phyloP scores from a whole-genome alignment of 768 basidiomycete species.

The Harrya chromipes region DNA sequence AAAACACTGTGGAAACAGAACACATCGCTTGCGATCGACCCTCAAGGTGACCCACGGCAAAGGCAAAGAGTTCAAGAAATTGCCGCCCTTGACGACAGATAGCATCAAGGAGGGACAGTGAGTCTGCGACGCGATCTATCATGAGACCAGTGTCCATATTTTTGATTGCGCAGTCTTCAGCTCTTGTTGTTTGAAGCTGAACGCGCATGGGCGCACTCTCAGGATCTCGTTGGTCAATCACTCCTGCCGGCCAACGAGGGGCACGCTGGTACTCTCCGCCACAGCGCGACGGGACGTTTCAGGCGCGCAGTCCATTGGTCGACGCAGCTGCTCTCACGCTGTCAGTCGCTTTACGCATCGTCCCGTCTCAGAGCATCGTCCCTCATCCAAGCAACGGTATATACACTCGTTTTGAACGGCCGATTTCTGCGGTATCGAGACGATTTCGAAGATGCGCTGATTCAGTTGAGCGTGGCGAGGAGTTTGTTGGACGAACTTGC shows the following conservation, averaged over 20 bases:
- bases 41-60: constrained; percentile 87
- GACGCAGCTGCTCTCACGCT: constrained; percentile 69
- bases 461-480: constrained; percentile 77
- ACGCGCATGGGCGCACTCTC: constrained; percentile 87
- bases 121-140: constrained; percentile 28
- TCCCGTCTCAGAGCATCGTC: constrained; percentile 53
- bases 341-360: constrained; percentile 57
- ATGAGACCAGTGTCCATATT: constrained; percentile 5
- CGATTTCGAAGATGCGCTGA: constrained; percentile 70
- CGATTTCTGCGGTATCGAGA: constrained; percentile 75
- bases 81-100: constrained; percentile 64
- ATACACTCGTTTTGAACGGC: constrained; percentile 80
- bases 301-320: constrained; percentile 79
- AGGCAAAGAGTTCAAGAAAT: constrained; percentile 86
- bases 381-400: constrained; percentile 69
- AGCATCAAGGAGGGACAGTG: constrained; percentile 83
- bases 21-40: constrained; percentile 81
- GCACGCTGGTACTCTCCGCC: constrained; percentile 56
- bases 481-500: constrained; percentile 69
- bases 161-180: constrained; percentile 54
- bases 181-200: constrained; percentile 88
- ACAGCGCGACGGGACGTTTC: constrained; percentile 76
- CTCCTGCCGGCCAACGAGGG: constrained; percentile 49
- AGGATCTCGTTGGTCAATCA: constrained; percentile 62
- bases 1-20: constrained; percentile 89